Evolutionary conservation across 2,329 filamentous ascomycete genomes (phyloP), one percentile per base, ranked within the genome.

Genomic region (Fusarium mexicanum): DNA sequence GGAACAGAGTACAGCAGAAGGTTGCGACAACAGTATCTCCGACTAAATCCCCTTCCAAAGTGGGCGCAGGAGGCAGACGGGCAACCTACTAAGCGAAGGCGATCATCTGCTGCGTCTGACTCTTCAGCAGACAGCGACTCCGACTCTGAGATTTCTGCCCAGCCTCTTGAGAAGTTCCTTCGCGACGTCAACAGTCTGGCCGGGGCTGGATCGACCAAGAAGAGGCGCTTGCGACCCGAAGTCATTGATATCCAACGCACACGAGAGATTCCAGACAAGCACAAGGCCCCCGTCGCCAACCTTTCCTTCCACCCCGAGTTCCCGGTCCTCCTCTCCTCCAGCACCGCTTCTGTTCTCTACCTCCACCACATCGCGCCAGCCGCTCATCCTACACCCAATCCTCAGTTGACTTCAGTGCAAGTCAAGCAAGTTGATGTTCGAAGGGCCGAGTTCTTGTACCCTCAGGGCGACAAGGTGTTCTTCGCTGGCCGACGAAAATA

Each of bases 231-330:
- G 68, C 91, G 94, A 61, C 93, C 96, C 47, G 96, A 98, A 83
- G 92, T 94, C 51, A 88, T 99, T 76, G 93, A 97, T 81, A 97
- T 99, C 71, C 94, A 97, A 81, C 91, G 94, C 77, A 91, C 94
- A 72, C 93, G 95, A 81, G 95, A 98, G 81, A 92, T 98, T 74
- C 90, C 93, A 31, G 91, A 93, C 81, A 86, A 88, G 38, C 94
- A 97, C 82, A 92, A 91, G 82, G 93, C 93, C 24, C 89, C 94
- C 17, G 92, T 98, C 75, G 92, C 92, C 46, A 94, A 93, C 47
- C 89, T 99, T 41, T 92, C 91, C 16, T 98, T 98, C 87, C 96
- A 99, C 83, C 95, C 96, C 37, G 87, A 91, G 75, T 93, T 95
- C 80, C 94, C 96, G 9, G 91, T 99, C 22, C 90, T 99, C 35